A percentile compares a stretch with the other conserved stretches of the same genome.
Evolutionary conservation across 2,329 filamentous ascomycete species (phyloP).

Genomic region (Lachnellula subtilissima): DNA sequence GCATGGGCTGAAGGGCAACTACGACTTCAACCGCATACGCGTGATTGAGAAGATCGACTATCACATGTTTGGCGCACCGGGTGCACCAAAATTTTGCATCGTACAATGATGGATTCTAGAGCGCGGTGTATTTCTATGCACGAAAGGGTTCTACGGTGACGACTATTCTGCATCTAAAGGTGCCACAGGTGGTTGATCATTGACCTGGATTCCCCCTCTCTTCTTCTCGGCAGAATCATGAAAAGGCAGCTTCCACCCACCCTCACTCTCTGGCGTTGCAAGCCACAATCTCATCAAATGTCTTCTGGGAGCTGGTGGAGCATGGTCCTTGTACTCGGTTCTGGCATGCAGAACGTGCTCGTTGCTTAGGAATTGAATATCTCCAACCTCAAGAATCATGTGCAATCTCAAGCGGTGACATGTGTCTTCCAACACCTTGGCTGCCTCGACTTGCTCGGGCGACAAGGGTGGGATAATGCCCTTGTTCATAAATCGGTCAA

Average conservation of each 20-base stretch:
- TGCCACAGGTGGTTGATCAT: slow-evolving; percentile 70
- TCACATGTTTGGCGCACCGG: not conserved
- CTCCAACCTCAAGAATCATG: slow-evolving; percentile 81
- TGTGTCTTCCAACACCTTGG: slow-evolving; percentile 67
- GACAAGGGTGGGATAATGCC: slow-evolving; percentile 72
- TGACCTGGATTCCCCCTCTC: slow-evolving; percentile 81
- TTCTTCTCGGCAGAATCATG: slow-evolving; percentile 79
- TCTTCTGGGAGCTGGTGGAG: slow-evolving; percentile 63
- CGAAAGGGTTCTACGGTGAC: not conserved
- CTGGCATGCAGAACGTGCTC: slow-evolving; percentile 75
- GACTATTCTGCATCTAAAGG: slow-evolving; percentile 70
- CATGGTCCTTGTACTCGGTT: slow-evolving; percentile 71
- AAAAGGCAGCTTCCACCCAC: slow-evolving; percentile 81
- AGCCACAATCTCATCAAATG: slow-evolving; percentile 84
- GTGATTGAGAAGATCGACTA: slow-evolving; percentile 11
- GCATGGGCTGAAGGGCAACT: slow-evolving; percentile 10
- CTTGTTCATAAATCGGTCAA: slow-evolving; percentile 67
- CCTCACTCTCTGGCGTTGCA: slow-evolving; percentile 73
- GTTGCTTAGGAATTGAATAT: slow-evolving; percentile 84
- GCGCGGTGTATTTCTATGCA: not conserved
- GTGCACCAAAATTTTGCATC: not conserved
- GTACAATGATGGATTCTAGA: not conserved
- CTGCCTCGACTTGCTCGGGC: slow-evolving; percentile 61
- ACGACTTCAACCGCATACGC: slow-evolving; percentile 13
- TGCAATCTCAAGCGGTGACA: slow-evolving; percentile 70